Evolutionary conservation across 768 basidiomycete species (phyloP).

Genomic region (Cystobasidium ongulense): DNA sequence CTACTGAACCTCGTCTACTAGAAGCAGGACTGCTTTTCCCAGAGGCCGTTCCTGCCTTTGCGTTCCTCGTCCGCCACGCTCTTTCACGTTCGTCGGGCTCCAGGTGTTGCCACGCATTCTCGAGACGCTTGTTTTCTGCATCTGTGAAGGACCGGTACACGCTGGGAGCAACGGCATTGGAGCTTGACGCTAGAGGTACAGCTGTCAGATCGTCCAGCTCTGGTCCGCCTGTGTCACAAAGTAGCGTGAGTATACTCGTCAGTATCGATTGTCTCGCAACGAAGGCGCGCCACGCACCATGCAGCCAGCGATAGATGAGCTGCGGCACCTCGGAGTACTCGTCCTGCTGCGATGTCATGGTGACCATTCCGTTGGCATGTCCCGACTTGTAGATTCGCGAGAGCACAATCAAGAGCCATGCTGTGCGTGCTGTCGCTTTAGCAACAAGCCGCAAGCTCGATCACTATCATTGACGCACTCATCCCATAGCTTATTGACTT

Average conservation of each 20-base stretch:
- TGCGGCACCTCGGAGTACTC: neutral
- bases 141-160: conserved; percentile 31
- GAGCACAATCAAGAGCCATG: too few species aligned
- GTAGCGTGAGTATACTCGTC: neutral
- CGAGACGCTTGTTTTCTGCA: conserved; percentile 23
- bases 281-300: neutral
- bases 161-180: neutral
- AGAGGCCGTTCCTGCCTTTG: neutral
- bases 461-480: neutral
- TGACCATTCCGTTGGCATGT: neutral
- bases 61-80: conserved; percentile 25
- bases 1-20: conserved; percentile 5
- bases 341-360: neutral
- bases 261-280: neutral
- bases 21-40: conserved; percentile 23
- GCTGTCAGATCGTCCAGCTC: conserved; percentile 19
- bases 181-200: neutral
- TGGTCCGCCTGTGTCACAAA: conserved; percentile 13
- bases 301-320: conserved; percentile 21
- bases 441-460: neutral
- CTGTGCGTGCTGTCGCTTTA: too few species aligned
- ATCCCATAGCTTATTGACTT: neutral
- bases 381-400: too few species aligned
- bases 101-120: conserved; percentile 29
- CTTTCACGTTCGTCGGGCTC: neutral